Conservation (phyloP, 2,329 filamentous ascomycete genomes). For the Didymella pinodella region DNA sequence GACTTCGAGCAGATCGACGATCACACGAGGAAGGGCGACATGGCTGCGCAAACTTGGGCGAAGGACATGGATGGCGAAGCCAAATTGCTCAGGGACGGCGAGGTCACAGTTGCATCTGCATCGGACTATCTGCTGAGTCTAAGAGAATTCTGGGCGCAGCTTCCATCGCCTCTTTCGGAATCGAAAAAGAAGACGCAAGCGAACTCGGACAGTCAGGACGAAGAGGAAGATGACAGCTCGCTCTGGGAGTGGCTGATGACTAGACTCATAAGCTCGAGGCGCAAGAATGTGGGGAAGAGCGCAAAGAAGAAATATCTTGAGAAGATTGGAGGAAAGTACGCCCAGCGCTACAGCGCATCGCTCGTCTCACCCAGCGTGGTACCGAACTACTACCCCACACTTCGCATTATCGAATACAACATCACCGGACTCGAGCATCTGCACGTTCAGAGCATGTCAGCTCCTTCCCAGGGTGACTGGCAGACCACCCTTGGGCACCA, state of each 20-base stretch:
- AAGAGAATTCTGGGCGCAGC: constrained; percentile 75
- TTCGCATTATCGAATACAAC: constrained; percentile 96
- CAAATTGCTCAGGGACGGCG: constrained; percentile 49
- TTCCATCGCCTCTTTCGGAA: constrained; percentile 62
- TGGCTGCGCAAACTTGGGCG: constrained; percentile 42
- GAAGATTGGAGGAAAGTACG: constrained; percentile 79
- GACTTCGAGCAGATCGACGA: constrained; percentile 81
- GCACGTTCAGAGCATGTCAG: constrained; percentile 18
- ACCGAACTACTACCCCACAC: constrained; percentile 88
- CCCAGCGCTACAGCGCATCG: constrained; percentile 83
- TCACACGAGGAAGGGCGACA: constrained; percentile 54
- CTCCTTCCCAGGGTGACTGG: constrained; percentile 14
- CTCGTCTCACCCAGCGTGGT: constrained; percentile 87
- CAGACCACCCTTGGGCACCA: constrained; percentile 16
- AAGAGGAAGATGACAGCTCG: constrained; percentile 31
- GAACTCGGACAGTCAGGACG: constrained; percentile 16
- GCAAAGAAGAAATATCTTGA: constrained; percentile 67
- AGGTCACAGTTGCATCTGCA: constrained; percentile 72
- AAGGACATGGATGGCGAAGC: constrained; percentile 54
- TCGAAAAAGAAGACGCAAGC: constrained; percentile 25
- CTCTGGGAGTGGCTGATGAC: constrained; percentile 33
- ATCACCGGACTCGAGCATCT: constrained; percentile 74
- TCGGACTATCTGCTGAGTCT: constrained; percentile 81
- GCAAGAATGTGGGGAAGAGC: constrained; percentile 36
- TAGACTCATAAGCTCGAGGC: constrained; percentile 20